Conservation (phyloP, 2,329 filamentous ascomycete genomes). For the Alternaria longipes region DNA sequence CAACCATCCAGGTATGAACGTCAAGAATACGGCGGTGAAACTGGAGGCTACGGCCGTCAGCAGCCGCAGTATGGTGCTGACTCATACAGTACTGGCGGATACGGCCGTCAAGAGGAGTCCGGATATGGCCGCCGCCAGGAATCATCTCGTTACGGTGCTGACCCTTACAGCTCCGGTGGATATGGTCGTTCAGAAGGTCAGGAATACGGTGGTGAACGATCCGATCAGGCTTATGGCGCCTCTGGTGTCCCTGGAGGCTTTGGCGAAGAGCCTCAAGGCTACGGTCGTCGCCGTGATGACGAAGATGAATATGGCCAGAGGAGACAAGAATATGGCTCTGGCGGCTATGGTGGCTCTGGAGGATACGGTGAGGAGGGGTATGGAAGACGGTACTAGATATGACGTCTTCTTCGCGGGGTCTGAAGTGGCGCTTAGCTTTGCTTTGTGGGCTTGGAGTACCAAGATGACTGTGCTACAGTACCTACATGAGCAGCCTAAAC, state of each 20-base stretch:
- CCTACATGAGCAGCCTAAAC: not conserved
- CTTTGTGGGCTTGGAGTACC: slow-evolving; percentile 7
- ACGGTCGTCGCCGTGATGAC: slow-evolving; percentile 22
- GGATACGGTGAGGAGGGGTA: slow-evolving; percentile 33
- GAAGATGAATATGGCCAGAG: slow-evolving; percentile 27
- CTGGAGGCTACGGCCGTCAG: slow-evolving; percentile 17
- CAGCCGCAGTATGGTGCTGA: slow-evolving; percentile 8
- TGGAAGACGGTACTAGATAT: slow-evolving; percentile 28
- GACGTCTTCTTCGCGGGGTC: not conserved
- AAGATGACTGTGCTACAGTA: slow-evolving; percentile 3
- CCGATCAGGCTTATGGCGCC: slow-evolving; percentile 21
- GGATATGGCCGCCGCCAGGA: slow-evolving; percentile 22
- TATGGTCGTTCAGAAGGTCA: slow-evolving; percentile 21
- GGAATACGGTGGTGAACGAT: slow-evolving; percentile 22
- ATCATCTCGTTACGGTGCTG: slow-evolving; percentile 6
- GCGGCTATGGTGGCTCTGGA: slow-evolving; percentile 10
- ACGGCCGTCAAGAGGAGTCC: slow-evolving; percentile 17
- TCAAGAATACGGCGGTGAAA: slow-evolving; percentile 1
- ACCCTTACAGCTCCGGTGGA: slow-evolving; percentile 22
- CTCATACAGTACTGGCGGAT: slow-evolving; percentile 14
- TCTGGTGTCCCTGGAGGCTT: slow-evolving; percentile 23
- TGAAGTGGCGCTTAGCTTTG: not conserved
- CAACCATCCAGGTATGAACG: slow-evolving; percentile 6
- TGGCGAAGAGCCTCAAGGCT: slow-evolving; percentile 19
- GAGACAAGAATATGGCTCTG: slow-evolving; percentile 30